Percentiles rank a stretch among this genome's conserved stretches.
Conservation (phyloP, 441 rosid species). For the Corymbia calophylla region DNA sequence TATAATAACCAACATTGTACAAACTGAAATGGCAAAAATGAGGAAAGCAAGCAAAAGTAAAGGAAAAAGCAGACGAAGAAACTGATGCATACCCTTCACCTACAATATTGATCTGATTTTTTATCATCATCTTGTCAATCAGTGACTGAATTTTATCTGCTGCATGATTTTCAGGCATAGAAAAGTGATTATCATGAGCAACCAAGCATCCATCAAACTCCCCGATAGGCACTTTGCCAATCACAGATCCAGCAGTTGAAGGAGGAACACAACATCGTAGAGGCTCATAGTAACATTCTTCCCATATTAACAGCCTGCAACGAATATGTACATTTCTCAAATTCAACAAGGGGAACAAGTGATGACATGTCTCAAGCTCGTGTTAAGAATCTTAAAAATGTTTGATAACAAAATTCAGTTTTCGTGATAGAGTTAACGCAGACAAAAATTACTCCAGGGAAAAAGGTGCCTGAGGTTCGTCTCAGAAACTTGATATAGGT, state of each 20-base stretch:
- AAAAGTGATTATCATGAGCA: slow-evolving; percentile 11
- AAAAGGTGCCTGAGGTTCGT: not conserved
- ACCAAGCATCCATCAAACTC: slow-evolving; percentile 35
- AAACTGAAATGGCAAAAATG: not conserved
- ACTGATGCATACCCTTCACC: slow-evolving; percentile 75
- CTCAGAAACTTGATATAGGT: not conserved
- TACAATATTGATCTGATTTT: slow-evolving; percentile 56
- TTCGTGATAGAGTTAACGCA: not conserved
- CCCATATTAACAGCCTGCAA: slow-evolving; percentile 81
- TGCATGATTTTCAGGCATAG: slow-evolving; percentile 25
- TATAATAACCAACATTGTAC: slow-evolving; percentile 1
- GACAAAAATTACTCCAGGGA: not conserved
- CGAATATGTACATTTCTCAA: not conserved
- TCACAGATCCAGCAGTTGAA: slow-evolving; percentile 16
- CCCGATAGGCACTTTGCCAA: slow-evolving; percentile 22
- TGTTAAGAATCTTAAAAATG: not conserved
- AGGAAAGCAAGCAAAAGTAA: not conserved
- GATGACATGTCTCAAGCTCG: not conserved
- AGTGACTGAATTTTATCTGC: slow-evolving; percentile 38
- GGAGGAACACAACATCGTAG: slow-evolving; percentile 16
- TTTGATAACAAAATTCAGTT: not conserved
- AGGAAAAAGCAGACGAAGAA: not conserved
- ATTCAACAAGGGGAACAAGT: not conserved
- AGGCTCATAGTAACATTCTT: slow-evolving; percentile 59
- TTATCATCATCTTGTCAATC: slow-evolving; percentile 67